These are phyloP conservation scores for Vigna radiata DNA, from an alignment of 306 rosid genomes.

Conservation along the genomic window DNA sequence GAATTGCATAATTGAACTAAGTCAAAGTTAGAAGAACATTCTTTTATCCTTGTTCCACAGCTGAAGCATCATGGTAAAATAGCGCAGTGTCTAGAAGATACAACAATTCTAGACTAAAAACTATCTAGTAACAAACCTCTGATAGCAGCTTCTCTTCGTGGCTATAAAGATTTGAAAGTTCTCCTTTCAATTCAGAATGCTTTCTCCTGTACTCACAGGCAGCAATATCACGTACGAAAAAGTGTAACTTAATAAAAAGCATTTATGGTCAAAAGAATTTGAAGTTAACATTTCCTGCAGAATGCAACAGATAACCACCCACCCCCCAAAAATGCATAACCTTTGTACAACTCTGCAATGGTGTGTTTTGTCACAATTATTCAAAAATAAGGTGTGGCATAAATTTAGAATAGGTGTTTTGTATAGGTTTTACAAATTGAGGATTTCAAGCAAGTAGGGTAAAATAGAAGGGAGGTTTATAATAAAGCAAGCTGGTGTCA, in stretches of 20 bases:
- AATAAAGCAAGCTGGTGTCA: slow-evolving; percentile 22
- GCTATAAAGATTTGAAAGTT: slow-evolving; percentile 84
- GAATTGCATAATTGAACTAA: too few relatives aligned
- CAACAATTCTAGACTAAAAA: slow-evolving; percentile 35
- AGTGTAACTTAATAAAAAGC: neutral
- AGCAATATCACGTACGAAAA: slow-evolving; percentile 22
- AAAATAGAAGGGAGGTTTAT: neutral
- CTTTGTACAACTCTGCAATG: neutral
- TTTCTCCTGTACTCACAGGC: slow-evolving; percentile 76
- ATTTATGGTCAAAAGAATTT: slow-evolving; percentile 39
- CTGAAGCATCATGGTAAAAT: too few relatives aligned
- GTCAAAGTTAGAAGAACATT: too few relatives aligned
- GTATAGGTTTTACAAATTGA: neutral
- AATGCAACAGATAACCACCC: slow-evolving; percentile 30
- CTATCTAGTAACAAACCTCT: slow-evolving; percentile 66
- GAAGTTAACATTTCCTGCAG: slow-evolving; percentile 69
- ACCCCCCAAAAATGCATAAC: neutral
- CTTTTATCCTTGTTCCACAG: too few relatives aligned
- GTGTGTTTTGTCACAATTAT: neutral
- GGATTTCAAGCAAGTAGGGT: neutral
- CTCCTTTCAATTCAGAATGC: slow-evolving; percentile 87
- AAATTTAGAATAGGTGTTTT: neutral
- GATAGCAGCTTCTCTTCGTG: slow-evolving; percentile 85
- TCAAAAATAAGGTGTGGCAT: neutral
- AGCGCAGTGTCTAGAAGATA: slow-evolving; percentile 1